A percentile compares a stretch with the other conserved stretches of the same genome.
Conservation (phyloP, 2,329 filamentous ascomycete genomes). For the Neophaeococcomyces mojaviensis region DNA sequence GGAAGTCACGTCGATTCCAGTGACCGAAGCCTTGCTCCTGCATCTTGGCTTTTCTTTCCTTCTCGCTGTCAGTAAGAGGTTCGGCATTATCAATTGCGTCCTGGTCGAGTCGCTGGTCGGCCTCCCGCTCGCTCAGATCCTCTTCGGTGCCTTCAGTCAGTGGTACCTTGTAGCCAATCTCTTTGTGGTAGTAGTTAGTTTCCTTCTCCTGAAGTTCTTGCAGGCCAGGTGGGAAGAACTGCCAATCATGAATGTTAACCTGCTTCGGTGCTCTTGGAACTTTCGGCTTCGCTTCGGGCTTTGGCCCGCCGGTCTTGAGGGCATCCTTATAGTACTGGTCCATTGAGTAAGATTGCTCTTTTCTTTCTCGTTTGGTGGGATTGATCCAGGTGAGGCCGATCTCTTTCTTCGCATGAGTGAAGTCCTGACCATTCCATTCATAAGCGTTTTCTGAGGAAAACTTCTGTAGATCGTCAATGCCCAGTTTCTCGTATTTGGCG, state of each 20-base stretch:
- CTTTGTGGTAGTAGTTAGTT: slow-evolving; percentile 90
- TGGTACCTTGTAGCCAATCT: slow-evolving; percentile 90
- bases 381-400: slow-evolving; percentile 96
- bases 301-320: slow-evolving; percentile 70
- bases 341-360: slow-evolving; percentile 96
- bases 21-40: slow-evolving; percentile 80
- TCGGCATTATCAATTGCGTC: slow-evolving; percentile 87
- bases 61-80: slow-evolving; percentile 80
- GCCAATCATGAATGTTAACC: slow-evolving; percentile 85
- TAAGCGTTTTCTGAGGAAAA: slow-evolving; percentile 97
- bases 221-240: slow-evolving; percentile 83
- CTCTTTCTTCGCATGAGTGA: slow-evolving; percentile 74
- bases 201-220: slow-evolving; percentile 91
- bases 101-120: slow-evolving; percentile 79
- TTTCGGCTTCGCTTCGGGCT: slow-evolving; percentile 76
- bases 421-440: slow-evolving; percentile 97
- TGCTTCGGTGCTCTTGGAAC: slow-evolving; percentile 94
- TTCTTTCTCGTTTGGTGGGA: slow-evolving; percentile 93
- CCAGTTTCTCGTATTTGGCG: slow-evolving; percentile 90
- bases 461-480: slow-evolving; percentile 93
- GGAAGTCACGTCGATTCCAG: slow-evolving; percentile 97
- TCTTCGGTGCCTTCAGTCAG: slow-evolving; percentile 83
- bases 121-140: slow-evolving; percentile 76
- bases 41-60: slow-evolving; percentile 74
- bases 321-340: slow-evolving; percentile 97